Evolutionary conservation across 345 rosid genomes (phyloP), one percentile per base, ranked within the genome.

Genomic region (Sonneratia caseolaris): DNA sequence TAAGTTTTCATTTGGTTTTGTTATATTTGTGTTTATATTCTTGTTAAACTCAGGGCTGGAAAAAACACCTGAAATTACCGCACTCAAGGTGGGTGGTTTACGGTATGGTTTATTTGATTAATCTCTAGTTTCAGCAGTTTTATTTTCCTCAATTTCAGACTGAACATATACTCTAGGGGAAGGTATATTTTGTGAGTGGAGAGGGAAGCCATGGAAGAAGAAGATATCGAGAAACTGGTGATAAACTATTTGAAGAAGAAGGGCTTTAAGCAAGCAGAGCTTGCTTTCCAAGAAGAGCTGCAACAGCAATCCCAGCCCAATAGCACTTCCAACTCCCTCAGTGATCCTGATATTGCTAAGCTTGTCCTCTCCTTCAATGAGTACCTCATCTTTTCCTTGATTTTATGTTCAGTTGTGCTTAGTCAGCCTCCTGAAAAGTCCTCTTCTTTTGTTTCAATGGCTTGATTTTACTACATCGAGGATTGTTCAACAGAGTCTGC

Each of bases 221-320:
- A 67, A 40, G 69, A 72, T 36, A 73, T 73, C 55, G 72, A 69
- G 62, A 77, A 77, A 70, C 84, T 89, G 47, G 97, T 92, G 10
- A 80, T 83, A 67, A 81, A 88, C 40, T 95, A 89, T 79, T 72
- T 92, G 91, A 90, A 86, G 87, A 96, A 89, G 92, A 96, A 81
- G 70, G 99, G 99, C 0, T 96, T 96, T 79, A 82, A 76, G 75
- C 84, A 86, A 27, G 86, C 90, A 1, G 90, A 86, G 76, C 81
- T 73, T 45, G 84, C 83, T 48, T 85, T 83, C 78, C 89, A 84
- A 53, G 91, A 89, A 9, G 90, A 85, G 80, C 84, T 86, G 78
- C 93, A 87, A 62, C 77, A 76, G 53, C 78, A 73, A 32, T 51
- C 69, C 37, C 72, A 75, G 18, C 78, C 70, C 81, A 81, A 45